phyloP scores from a whole-genome alignment of 129 eudicot species.

The Oenanthe sinensis region DNA sequence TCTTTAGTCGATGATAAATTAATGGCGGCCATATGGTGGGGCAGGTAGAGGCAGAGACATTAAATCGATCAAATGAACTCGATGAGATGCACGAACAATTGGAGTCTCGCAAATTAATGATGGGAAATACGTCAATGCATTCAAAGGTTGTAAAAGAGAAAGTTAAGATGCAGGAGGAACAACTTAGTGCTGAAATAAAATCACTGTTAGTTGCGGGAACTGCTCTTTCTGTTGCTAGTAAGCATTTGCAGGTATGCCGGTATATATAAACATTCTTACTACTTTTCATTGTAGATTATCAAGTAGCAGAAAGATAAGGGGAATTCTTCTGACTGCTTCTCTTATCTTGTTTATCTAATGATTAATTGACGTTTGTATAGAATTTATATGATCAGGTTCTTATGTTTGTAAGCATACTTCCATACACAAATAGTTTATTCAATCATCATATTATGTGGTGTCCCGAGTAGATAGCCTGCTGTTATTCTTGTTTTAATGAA shows the following conservation, averaged over 20 bases:
- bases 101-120: slow-evolving; percentile 64
- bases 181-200: slow-evolving; percentile 69
- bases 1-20: background rate
- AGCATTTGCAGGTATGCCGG: slow-evolving; percentile 58
- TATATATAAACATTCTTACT: background rate
- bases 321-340: background rate
- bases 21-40: slow-evolving; percentile 2
- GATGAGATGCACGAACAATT: slow-evolving; percentile 76
- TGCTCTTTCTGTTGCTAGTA: slow-evolving; percentile 73
- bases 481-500: background rate
- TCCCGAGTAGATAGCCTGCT: background rate
- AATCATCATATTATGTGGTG: background rate
- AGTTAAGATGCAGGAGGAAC: slow-evolving; percentile 77
- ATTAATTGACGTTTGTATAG: background rate
- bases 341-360: background rate
- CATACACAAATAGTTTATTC: background rate
- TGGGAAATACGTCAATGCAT: slow-evolving; percentile 83
- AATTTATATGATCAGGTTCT: background rate
- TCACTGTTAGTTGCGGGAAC: slow-evolving; percentile 75
- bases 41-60: slow-evolving; percentile 68
- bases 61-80: slow-evolving; percentile 60
- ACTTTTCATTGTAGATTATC: background rate
- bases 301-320: background rate
- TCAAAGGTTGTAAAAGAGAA: slow-evolving; percentile 83
- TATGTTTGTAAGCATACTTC: background rate